phyloP scores from a whole-genome alignment of 1,284 basidiomycete genomes.

The Microbotryum saponariae region DNA sequence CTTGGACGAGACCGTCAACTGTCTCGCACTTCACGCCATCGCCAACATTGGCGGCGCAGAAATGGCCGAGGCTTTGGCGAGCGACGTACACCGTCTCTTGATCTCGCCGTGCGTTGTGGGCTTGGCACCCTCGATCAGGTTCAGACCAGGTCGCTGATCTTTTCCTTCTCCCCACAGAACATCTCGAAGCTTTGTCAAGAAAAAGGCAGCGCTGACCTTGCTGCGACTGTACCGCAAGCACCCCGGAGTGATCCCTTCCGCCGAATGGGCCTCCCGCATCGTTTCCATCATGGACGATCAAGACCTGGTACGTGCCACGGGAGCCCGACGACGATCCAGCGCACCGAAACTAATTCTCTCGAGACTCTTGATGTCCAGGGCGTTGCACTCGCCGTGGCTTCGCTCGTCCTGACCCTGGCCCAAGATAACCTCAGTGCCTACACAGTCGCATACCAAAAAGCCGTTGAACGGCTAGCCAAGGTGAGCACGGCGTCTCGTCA shows the following conservation, averaged over 20 bases:
- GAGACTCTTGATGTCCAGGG: constrained; percentile 50
- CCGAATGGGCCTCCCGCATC: constrained; percentile 92
- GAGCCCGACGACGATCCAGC: neutral
- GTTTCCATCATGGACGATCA: constrained; percentile 90
- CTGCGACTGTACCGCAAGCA: constrained; percentile 92
- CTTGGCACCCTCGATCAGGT: too few relatives aligned
- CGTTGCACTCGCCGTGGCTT: constrained; percentile 88
- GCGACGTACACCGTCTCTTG: constrained; percentile 86
- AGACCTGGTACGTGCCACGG: constrained; percentile 56
- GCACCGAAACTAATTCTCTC: neutral
- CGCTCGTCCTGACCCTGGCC: constrained; percentile 86
- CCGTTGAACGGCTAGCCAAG: constrained; percentile 78
- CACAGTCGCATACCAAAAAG: constrained; percentile 85
- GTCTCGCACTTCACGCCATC: constrained; percentile 93
- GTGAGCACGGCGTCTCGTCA: constrained; percentile 47
- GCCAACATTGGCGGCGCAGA: constrained; percentile 96
- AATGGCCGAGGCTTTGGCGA: constrained; percentile 91
- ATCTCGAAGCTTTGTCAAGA: constrained; percentile 90
- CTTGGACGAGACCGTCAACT: constrained; percentile 90
- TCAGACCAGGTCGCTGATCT: neutral
- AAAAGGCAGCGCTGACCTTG: constrained; percentile 93
- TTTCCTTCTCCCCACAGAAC: constrained; percentile 52
- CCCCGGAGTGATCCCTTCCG: constrained; percentile 82
- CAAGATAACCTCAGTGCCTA: constrained; percentile 88
- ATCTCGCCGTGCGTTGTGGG: constrained; percentile 77